Percentiles rank a stretch among this genome's conserved stretches.
These are phyloP conservation scores for Angophora floribunda DNA, from an alignment of 345 rosid genomes.

Conservation along the genomic window DNA sequence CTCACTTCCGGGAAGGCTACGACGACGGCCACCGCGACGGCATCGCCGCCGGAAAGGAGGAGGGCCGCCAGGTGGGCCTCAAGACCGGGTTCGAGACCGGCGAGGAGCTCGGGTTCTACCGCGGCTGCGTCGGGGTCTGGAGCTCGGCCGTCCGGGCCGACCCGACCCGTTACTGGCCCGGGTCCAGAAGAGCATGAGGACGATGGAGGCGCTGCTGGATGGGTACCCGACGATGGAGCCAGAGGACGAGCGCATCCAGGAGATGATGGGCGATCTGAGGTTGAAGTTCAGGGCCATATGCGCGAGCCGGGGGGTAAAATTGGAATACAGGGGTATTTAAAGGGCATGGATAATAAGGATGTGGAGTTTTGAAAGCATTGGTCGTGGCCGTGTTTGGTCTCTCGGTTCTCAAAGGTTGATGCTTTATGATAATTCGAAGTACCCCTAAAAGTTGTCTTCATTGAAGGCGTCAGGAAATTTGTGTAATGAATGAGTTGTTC, in stretches of 20 bases:
- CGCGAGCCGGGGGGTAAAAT: slow-evolving; percentile 50
- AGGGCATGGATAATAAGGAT: slow-evolving; percentile 19
- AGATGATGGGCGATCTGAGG: slow-evolving; percentile 47
- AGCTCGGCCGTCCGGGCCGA: slow-evolving; percentile 37
- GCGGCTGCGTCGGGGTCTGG: slow-evolving; percentile 65
- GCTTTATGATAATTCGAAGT: background rate
- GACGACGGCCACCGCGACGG: slow-evolving; percentile 44
- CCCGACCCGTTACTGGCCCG: slow-evolving; percentile 34
- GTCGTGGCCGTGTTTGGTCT: background rate
- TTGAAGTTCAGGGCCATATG: slow-evolving; percentile 59
- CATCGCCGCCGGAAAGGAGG: slow-evolving; percentile 42
- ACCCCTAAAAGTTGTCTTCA: background rate
- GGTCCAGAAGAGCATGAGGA: slow-evolving; percentile 41
- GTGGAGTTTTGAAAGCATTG: slow-evolving; percentile 39
- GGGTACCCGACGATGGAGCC: slow-evolving; percentile 52
- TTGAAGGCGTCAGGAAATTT: background rate
- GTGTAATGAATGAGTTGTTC: background rate
- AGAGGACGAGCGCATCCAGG: slow-evolving; percentile 51
- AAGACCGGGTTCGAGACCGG: slow-evolving; percentile 63
- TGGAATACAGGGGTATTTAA: slow-evolving; percentile 57
- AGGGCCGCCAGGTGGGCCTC: slow-evolving; percentile 50
- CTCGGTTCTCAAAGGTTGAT: background rate
- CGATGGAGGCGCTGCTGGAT: slow-evolving; percentile 47
- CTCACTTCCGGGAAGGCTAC: slow-evolving; percentile 58
- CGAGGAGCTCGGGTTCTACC: slow-evolving; percentile 74